Evolutionary conservation across 495 filamentous ascomycete species (phyloP).

Genomic region (Baudoinia panamericana): DNA sequence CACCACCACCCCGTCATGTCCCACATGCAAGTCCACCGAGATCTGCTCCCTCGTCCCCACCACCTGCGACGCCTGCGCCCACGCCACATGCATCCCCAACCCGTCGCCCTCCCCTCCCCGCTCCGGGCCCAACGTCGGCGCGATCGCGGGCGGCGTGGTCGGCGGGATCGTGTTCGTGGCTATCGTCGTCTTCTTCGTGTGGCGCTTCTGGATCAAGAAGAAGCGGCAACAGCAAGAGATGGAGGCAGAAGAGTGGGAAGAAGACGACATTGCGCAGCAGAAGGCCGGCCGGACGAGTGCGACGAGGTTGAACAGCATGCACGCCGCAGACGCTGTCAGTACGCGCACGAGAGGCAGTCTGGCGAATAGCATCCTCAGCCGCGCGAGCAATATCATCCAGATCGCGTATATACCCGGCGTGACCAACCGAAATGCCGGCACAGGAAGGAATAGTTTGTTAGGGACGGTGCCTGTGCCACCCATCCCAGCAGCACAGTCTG

Average conservation of each 20-base stretch:
- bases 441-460: slow-evolving; percentile 66
- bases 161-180: slow-evolving; percentile 59
- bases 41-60: slow-evolving; percentile 44
- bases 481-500: slow-evolving; percentile 44
- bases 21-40: slow-evolving; percentile 22
- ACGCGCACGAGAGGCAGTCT: slow-evolving; percentile 84
- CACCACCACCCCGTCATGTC: slow-evolving; percentile 22
- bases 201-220: slow-evolving; percentile 75
- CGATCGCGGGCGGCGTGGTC: slow-evolving; percentile 75
- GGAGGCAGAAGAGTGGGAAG: slow-evolving; percentile 43
- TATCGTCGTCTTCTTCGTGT: slow-evolving; percentile 63
- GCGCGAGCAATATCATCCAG: slow-evolving; percentile 96
- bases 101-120: slow-evolving; percentile 21
- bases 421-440: slow-evolving; percentile 80
- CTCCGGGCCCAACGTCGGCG: slow-evolving; percentile 52
- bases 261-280: slow-evolving; percentile 34
- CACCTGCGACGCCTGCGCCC: slow-evolving; percentile 45
- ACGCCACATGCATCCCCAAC: slow-evolving; percentile 45
- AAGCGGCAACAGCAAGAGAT: slow-evolving; percentile 49
- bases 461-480: slow-evolving; percentile 78
- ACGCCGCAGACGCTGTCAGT: slow-evolving; percentile 46
- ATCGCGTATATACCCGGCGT: slow-evolving; percentile 98
- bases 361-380: slow-evolving; percentile 86
- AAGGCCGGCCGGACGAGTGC: slow-evolving; percentile 30
- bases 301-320: slow-evolving; percentile 27